A percentile compares a stretch with the other conserved stretches of the same genome.
These are phyloP conservation scores for Madurella fahalii DNA, from an alignment of 2,329 filamentous ascomycete species.

Conservation along the genomic window DNA sequence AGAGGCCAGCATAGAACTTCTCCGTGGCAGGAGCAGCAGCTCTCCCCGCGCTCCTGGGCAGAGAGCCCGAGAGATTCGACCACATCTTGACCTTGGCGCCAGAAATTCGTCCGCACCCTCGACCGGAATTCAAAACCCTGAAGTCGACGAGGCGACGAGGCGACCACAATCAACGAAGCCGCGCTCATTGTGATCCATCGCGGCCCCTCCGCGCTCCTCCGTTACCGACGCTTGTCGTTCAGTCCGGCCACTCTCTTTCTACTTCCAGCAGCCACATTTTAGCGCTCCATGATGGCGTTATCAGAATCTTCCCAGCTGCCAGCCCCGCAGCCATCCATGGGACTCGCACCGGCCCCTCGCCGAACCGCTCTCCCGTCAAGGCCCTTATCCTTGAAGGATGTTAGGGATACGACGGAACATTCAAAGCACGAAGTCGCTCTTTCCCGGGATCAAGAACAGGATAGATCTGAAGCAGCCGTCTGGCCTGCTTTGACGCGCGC, in stretches of 20 bases:
- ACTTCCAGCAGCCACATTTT: neutral
- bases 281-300: conserved; percentile 18
- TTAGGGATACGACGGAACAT: conserved; percentile 1
- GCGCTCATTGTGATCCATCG: neutral
- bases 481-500: conserved; percentile 15
- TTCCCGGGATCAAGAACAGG: conserved; percentile 7
- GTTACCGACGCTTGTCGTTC: too few relatives aligned
- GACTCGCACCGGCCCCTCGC: conserved; percentile 15
- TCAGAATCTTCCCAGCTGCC: conserved; percentile 10
- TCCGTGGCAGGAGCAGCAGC: neutral
- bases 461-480: conserved; percentile 1
- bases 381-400: conserved; percentile 19
- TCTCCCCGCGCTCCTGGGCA: neutral
- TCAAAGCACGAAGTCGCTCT: conserved; percentile 6
- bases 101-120: neutral
- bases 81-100: neutral
- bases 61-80: neutral
- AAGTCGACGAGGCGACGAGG: neutral
- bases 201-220: neutral
- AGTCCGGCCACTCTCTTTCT: neutral
- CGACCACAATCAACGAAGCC: neutral
- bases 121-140: neutral
- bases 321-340: conserved; percentile 9
- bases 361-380: conserved; percentile 27
- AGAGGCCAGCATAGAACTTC: neutral